phyloP scores from a whole-genome alignment of 306 rosid species.

The Fagus sylvatica region DNA sequence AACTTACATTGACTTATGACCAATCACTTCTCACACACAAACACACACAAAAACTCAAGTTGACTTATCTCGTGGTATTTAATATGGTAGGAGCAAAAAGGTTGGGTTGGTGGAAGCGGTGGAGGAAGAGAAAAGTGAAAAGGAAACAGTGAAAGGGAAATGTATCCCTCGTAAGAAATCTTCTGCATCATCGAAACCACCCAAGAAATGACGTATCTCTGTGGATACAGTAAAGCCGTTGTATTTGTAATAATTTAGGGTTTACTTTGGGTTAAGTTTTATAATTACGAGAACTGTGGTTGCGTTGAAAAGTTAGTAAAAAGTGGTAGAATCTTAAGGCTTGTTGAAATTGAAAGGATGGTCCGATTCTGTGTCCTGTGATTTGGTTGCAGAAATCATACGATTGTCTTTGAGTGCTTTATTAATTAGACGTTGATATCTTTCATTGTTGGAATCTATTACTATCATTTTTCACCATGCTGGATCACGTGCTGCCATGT shows the following conservation, averaged over 20 bases:
- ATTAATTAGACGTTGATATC: not conserved
- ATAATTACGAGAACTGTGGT: not conserved
- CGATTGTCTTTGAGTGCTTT: not conserved
- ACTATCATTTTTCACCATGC: too few species aligned
- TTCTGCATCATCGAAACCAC: slow-evolving; percentile 36
- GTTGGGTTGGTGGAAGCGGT: slow-evolving; percentile 41
- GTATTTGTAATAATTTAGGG: not conserved
- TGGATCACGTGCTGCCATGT: not conserved
- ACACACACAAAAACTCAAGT: not conserved
- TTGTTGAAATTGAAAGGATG: not conserved
- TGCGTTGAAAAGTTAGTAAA: not conserved
- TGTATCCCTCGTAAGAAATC: slow-evolving; percentile 71
- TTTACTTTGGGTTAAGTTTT: not conserved
- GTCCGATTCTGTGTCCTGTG: not conserved
- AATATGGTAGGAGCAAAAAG: slow-evolving; percentile 41
- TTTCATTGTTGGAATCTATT: not conserved
- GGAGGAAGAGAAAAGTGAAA: slow-evolving; percentile 34
- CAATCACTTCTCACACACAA: too few species aligned
- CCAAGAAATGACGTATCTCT: slow-evolving; percentile 34
- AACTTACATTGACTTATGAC: too few species aligned
- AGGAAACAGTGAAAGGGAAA: slow-evolving; percentile 32
- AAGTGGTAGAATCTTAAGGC: not conserved
- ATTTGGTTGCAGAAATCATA: not conserved
- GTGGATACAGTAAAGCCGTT: not conserved
- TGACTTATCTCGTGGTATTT: not conserved